Evolutionary conservation across 768 basidiomycete genomes (phyloP).

Genomic region (Nidula microcarpa): DNA sequence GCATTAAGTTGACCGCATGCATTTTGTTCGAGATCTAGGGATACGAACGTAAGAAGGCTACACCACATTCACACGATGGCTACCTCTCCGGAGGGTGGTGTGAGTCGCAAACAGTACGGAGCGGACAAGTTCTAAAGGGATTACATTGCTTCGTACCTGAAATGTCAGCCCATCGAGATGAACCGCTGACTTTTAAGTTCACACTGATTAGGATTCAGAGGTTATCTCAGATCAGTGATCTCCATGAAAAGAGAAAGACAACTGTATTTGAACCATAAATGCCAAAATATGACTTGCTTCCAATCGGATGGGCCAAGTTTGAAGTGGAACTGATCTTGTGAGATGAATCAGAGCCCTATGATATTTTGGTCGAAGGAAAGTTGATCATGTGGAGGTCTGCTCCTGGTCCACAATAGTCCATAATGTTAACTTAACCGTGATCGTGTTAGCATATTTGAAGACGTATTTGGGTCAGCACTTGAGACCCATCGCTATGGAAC

Average conservation of each 20-base stretch:
- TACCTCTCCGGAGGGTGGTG: conserved; percentile 22
- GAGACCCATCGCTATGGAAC: conserved; percentile 19
- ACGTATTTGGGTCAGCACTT: conserved; percentile 5
- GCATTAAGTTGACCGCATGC: conserved; percentile 55
- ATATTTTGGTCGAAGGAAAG: neutral
- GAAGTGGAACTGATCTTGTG: neutral
- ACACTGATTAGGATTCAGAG: conserved; percentile 27
- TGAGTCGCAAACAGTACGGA: conserved; percentile 37
- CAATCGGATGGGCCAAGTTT: neutral
- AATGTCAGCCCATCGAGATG: conserved; percentile 26
- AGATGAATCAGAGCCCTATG: neutral
- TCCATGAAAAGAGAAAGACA: conserved; percentile 21
- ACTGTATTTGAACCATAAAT: conserved; percentile 31
- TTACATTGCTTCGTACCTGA: conserved; percentile 24
- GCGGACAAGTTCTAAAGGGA: conserved; percentile 30
- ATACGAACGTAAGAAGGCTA: conserved; percentile 32
- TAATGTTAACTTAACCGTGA: no score
- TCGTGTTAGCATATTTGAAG: neutral
- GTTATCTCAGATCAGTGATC: conserved; percentile 37
- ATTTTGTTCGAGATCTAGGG: conserved; percentile 31
- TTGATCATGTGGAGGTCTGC: neutral
- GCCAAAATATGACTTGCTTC: conserved; percentile 19
- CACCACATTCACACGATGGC: conserved; percentile 29
- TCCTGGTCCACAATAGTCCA: no score
- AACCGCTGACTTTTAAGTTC: conserved; percentile 24